phyloP scores from a whole-genome alignment of 2,329 filamentous ascomycete genomes.

The Plectosphaerella cucumerina region DNA sequence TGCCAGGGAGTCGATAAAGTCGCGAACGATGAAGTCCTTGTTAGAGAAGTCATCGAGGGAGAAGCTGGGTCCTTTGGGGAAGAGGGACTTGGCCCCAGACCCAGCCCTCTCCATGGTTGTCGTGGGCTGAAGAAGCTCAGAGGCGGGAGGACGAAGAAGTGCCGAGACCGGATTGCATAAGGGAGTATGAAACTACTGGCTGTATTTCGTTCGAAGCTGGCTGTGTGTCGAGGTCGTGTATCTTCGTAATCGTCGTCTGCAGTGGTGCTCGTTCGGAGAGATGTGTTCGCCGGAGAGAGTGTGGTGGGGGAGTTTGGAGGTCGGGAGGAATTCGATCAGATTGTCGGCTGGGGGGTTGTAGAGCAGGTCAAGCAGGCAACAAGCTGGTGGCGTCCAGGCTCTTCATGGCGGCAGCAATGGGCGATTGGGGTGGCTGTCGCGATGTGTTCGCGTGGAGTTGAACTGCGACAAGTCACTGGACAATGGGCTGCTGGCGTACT shows the following conservation, averaged over 20 bases:
- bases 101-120: constrained; percentile 37
- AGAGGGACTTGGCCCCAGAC: constrained; percentile 60
- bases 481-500: too few relatives aligned
- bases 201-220: neutral
- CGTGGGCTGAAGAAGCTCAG: neutral
- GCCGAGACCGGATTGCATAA: neutral
- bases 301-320: too few relatives aligned
- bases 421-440: too few relatives aligned
- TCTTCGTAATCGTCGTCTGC: too few relatives aligned
- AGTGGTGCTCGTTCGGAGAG: neutral
- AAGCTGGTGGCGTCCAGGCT: too few relatives aligned
- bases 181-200: neutral
- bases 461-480: too few relatives aligned
- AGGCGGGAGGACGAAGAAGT: neutral
- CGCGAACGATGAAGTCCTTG: constrained; percentile 95
- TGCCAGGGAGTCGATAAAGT: constrained; percentile 92
- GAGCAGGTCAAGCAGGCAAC: too few relatives aligned
- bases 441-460: too few relatives aligned
- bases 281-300: too few relatives aligned
- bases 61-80: constrained; percentile 76
- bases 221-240: neutral
- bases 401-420: too few relatives aligned
- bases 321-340: too few relatives aligned
- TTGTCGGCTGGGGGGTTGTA: too few relatives aligned
- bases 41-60: constrained; percentile 83